Conservation (phyloP, 2,329 filamentous ascomycete species). For the Claviceps cyperi region DNA sequence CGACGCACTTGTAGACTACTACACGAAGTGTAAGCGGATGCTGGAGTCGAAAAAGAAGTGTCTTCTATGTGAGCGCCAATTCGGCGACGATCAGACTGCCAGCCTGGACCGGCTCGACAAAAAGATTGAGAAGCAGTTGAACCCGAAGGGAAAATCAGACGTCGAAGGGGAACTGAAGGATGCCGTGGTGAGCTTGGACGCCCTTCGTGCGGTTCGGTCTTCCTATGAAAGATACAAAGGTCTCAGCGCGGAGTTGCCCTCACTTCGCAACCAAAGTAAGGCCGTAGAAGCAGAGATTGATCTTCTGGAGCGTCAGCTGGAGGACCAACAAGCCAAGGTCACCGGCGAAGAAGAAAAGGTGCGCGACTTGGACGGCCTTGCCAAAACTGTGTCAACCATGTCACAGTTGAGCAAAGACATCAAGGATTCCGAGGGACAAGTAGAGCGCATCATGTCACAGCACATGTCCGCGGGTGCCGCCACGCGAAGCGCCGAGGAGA, state of each 20-base stretch:
- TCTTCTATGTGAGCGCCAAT: constrained; percentile 57
- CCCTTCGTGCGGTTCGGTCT: constrained; percentile 46
- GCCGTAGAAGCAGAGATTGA: constrained; percentile 48
- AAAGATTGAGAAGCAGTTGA: constrained; percentile 49
- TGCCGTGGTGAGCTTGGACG: constrained; percentile 34
- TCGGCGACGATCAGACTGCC: constrained; percentile 44
- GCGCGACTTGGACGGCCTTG: constrained; percentile 60
- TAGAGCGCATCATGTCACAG: constrained; percentile 60
- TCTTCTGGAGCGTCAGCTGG: constrained; percentile 43
- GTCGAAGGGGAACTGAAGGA: constrained; percentile 46
- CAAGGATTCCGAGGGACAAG: constrained; percentile 53
- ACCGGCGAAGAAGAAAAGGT: constrained; percentile 49
- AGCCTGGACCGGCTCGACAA: constrained; percentile 47
- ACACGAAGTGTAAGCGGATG: constrained; percentile 49
- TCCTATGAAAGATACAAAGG: constrained; percentile 63
- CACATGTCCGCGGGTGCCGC: constrained; percentile 49
- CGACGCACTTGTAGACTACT: constrained; percentile 57
- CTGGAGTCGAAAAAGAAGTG: constrained; percentile 59
- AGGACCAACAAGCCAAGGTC: constrained; percentile 53
- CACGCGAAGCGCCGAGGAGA: constrained; percentile 64
- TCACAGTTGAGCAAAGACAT: constrained; percentile 59
- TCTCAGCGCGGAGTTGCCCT: constrained; percentile 56
- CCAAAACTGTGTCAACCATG: constrained; percentile 64
- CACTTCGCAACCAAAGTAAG: constrained; percentile 47
- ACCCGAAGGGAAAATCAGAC: constrained; percentile 47